phyloP scores from a whole-genome alignment of 2,329 filamentous ascomycete species.

The Calonectria pseudoturangicola region DNA sequence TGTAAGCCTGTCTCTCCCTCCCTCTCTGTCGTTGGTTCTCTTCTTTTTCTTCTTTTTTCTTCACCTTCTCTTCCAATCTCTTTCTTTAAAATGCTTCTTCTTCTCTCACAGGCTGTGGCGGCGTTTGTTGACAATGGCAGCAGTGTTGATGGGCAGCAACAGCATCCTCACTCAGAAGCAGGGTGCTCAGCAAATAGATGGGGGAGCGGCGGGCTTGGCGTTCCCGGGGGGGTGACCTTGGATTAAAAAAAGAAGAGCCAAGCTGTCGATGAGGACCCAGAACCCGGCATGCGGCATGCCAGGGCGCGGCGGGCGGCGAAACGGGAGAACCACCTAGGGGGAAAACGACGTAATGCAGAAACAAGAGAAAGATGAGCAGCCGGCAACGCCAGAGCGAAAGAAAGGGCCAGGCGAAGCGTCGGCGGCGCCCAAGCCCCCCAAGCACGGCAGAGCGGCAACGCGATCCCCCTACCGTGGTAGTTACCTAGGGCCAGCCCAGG shows the following conservation, averaged over 20 bases:
- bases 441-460: constrained; percentile 35
- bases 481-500: constrained; percentile 20
- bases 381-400: constrained; percentile 12
- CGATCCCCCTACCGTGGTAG: constrained; percentile 15
- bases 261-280: constrained; percentile 22
- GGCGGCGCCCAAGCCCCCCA: constrained; percentile 26
- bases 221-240: constrained; percentile 30
- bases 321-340: background rate
- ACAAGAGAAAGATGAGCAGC: background rate
- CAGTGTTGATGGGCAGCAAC: background rate
- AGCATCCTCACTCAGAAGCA: constrained; percentile 29
- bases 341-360: constrained; percentile 30
- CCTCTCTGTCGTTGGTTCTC: constrained; percentile 2
- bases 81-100: constrained; percentile 12
- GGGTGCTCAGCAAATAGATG: background rate
- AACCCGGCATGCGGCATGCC: constrained; percentile 35
- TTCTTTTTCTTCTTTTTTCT: background rate
- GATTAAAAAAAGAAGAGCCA: constrained; percentile 31
- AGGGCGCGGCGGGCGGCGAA: constrained; percentile 22
- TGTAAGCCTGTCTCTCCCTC: constrained; percentile 11
- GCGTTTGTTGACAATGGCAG: background rate
- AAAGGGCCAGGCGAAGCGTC: background rate
- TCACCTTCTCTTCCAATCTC: constrained; percentile 25
- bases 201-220: constrained; percentile 32
- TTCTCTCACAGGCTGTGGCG: background rate